These are phyloP conservation scores for Solanum tarijense DNA, from an alignment of 257 asterid species.

Conservation along the genomic window DNA sequence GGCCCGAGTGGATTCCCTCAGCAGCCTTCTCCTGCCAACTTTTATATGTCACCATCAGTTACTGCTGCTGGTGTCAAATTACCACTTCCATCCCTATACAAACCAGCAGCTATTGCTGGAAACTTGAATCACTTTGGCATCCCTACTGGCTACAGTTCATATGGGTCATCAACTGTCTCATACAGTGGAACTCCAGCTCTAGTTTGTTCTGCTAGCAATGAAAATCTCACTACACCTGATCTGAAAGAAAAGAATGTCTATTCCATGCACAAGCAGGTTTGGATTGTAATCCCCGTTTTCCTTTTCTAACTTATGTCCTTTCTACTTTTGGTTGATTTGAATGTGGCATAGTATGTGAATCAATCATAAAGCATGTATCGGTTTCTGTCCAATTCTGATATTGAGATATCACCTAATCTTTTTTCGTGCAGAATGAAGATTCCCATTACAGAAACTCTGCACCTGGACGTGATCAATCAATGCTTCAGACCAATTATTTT, in stretches of 20 bases:
- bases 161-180: slow-evolving; percentile 36
- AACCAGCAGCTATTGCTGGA: slow-evolving; percentile 30
- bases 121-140: slow-evolving; percentile 31
- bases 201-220: slow-evolving; percentile 22
- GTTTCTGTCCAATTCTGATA: not conserved
- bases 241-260: slow-evolving; percentile 31
- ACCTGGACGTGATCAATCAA: slow-evolving; percentile 26
- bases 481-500: slow-evolving; percentile 32
- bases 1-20: slow-evolving; percentile 48
- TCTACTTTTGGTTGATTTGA: not conserved
- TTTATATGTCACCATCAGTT: slow-evolving; percentile 33
- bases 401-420: not conserved
- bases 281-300: not conserved
- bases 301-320: not conserved
- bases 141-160: slow-evolving; percentile 36
- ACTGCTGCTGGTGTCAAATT: slow-evolving; percentile 32
- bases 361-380: not conserved
- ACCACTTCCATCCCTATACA: slow-evolving; percentile 28
- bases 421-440: slow-evolving; percentile 36
- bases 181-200: slow-evolving; percentile 21
- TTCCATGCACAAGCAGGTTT: slow-evolving; percentile 36
- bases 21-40: slow-evolving; percentile 34
- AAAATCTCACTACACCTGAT: slow-evolving; percentile 30
- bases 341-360: not conserved
- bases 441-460: slow-evolving; percentile 23